Percentiles rank a stretch among this genome's conserved stretches.
Evolutionary conservation across 495 filamentous ascomycete genomes (phyloP).

Genomic region (Penicillium chermesinum): DNA sequence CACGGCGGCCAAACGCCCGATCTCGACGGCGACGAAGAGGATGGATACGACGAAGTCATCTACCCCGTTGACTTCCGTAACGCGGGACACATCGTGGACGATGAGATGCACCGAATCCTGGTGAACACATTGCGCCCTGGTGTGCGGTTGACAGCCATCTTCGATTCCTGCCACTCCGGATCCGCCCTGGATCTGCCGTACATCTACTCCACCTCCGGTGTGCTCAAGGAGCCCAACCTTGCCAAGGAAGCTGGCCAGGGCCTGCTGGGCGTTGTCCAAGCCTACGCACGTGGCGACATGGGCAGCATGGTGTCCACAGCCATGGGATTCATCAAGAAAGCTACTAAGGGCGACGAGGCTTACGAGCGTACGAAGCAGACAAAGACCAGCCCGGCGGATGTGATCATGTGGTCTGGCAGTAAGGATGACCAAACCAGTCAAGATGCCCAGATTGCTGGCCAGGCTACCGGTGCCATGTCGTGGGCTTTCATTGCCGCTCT

Average conservation of each 20-base stretch:
- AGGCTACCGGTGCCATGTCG: slow-evolving; percentile 96
- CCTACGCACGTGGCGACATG: slow-evolving; percentile 87
- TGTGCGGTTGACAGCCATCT: slow-evolving; percentile 92
- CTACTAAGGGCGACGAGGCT: slow-evolving; percentile 74
- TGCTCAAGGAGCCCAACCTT: slow-evolving; percentile 96
- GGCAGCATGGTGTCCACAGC: slow-evolving; percentile 74
- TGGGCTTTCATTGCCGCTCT: slow-evolving; percentile 93
- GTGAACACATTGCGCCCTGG: slow-evolving; percentile 74
- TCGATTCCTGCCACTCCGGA: slow-evolving; percentile 98
- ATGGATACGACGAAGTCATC: slow-evolving; percentile 96
- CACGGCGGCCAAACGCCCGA: slow-evolving; percentile 98
- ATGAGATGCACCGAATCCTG: slow-evolving; percentile 99
- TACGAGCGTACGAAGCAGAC: slow-evolving; percentile 76
- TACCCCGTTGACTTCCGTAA: slow-evolving; percentile 93
- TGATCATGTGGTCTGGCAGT: slow-evolving; percentile 95
- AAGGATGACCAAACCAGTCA: slow-evolving; percentile 89
- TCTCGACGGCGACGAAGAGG: slow-evolving; percentile 87
- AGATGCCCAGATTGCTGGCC: slow-evolving; percentile 62
- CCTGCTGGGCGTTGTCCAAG: slow-evolving; percentile 79
- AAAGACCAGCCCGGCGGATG: slow-evolving; percentile 92
- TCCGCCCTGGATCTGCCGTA: slow-evolving; percentile 95
- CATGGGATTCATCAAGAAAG: slow-evolving; percentile 90
- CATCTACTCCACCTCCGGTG: slow-evolving; percentile 90
- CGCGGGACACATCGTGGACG: slow-evolving; percentile 92
- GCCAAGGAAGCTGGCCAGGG: slow-evolving; percentile 97